Evolutionary conservation across 2,329 filamentous ascomycete species (phyloP).

Genomic region (Apiospora koreana): DNA sequence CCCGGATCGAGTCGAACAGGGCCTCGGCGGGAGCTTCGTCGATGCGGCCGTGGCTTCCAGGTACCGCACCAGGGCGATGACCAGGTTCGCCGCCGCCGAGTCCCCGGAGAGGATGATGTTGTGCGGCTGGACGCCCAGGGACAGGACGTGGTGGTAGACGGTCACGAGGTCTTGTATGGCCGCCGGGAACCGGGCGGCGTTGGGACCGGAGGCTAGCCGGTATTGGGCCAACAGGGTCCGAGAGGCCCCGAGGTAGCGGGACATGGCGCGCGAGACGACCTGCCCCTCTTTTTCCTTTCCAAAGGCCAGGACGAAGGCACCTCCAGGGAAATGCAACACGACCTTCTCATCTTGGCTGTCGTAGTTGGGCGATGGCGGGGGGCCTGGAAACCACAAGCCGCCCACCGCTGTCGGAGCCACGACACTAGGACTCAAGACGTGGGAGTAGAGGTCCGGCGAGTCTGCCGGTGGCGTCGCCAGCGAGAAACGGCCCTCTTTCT

Average conservation of each 20-base stretch:
- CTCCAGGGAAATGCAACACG: background rate
- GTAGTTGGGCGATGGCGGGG: background rate
- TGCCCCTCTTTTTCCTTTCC: background rate
- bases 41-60: no score
- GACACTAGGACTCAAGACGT: background rate
- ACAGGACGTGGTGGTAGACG: background rate
- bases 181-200: background rate
- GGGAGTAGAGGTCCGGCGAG: background rate
- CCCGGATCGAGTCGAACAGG: background rate
- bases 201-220: background rate
- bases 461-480: background rate
- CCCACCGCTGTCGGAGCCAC: background rate
- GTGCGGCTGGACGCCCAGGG: background rate
- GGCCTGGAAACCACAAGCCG: background rate
- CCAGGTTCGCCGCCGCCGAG: background rate
- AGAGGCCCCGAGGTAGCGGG: background rate
- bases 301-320: background rate
- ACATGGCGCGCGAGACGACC: background rate
- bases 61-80: background rate
- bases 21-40: no score
- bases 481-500: background rate
- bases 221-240: background rate
- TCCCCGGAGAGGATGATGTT: background rate
- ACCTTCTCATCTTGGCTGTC: background rate
- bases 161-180: background rate